Conservation (phyloP, 2,329 filamentous ascomycete species). For the Grosmannia clavigera region DNA sequence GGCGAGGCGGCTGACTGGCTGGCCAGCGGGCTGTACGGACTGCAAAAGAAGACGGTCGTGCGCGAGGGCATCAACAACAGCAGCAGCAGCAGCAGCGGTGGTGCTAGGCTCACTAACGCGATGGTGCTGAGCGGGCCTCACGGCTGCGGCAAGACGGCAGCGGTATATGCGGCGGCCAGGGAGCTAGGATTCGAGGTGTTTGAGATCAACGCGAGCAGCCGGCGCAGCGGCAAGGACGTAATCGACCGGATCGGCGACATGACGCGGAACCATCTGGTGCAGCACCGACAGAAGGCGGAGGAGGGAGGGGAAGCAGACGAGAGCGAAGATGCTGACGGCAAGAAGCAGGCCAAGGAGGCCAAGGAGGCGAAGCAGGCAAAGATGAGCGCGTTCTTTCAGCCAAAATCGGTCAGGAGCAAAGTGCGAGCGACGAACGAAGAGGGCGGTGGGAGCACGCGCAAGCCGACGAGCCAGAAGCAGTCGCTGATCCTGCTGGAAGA, state of each 20-base stretch:
- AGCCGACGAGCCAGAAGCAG: slow-evolving; percentile 60
- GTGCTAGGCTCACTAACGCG: slow-evolving; percentile 40
- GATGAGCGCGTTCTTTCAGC: slow-evolving; percentile 71
- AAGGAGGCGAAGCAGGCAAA: slow-evolving; percentile 55
- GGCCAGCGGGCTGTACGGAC: slow-evolving; percentile 22
- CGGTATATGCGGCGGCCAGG: slow-evolving; percentile 81
- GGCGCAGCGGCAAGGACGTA: slow-evolving; percentile 80
- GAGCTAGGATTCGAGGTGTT: slow-evolving; percentile 91
- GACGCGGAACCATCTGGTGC: slow-evolving; percentile 87
- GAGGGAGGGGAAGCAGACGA: not conserved
- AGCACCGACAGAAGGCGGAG: slow-evolving; percentile 17
- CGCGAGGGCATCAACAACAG: slow-evolving; percentile 27
- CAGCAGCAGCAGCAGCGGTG: slow-evolving; percentile 28
- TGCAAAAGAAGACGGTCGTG: slow-evolving; percentile 41
- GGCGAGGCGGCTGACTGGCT: slow-evolving; percentile 24
- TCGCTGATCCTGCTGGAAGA: slow-evolving; percentile 91
- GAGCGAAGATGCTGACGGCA: not conserved
- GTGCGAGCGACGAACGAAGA: not conserved
- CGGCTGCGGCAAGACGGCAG: slow-evolving; percentile 86
- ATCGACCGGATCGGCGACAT: slow-evolving; percentile 90
- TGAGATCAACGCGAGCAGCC: slow-evolving; percentile 76
- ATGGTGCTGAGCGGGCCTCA: slow-evolving; percentile 82
- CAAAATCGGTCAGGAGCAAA: slow-evolving; percentile 23
- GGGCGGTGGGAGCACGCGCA: slow-evolving; percentile 9
- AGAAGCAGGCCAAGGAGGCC: not conserved